A percentile compares a stretch with the other conserved stretches of the same genome.
Evolutionary conservation across 139 green algal genomes (phyloP).

Genomic region (Chlamydomonas applanata): DNA sequence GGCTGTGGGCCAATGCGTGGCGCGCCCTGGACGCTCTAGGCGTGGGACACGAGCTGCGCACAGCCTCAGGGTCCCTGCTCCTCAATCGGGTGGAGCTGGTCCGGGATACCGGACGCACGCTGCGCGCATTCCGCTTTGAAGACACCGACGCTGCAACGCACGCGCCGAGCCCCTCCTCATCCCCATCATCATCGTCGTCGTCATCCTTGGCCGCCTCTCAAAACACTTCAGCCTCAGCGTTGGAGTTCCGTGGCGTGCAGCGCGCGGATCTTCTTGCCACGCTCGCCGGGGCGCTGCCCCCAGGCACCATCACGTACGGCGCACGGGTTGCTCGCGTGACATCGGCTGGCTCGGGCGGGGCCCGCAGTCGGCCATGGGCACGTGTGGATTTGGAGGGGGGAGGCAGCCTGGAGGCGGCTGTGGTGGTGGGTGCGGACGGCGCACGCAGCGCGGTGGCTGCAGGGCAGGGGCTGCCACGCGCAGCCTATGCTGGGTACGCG

Average conservation of each 20-base stretch:
- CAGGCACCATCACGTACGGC: conserved; percentile 34
- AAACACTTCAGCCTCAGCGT: neutral
- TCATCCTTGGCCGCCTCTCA: too few relatives aligned
- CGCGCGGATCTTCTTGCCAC: conserved; percentile 44
- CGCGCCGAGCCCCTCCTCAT: too few relatives aligned
- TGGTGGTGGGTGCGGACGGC: conserved; percentile 63
- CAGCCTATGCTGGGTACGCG: conserved; percentile 53
- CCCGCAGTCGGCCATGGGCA: neutral
- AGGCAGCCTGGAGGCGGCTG: conserved; percentile 13
- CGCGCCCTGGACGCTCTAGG: conserved; percentile 67
- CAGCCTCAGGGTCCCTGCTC: conserved; percentile 2
- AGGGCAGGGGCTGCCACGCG: conserved; percentile 19
- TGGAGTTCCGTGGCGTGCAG: conserved; percentile 69
- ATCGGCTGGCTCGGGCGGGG: neutral
- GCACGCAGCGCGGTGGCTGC: conserved; percentile 36
- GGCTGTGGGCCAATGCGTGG: conserved; percentile 78
- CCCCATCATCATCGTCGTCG: too few relatives aligned
- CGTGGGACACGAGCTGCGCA: conserved; percentile 50
- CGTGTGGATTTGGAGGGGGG: conserved; percentile 32
- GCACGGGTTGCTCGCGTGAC: neutral
- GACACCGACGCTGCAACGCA: conserved; percentile 61
- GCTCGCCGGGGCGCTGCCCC: conserved; percentile 41
- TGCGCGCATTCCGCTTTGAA: conserved; percentile 57
- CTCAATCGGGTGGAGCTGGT: conserved; percentile 33
- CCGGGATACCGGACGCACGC: conserved; percentile 16